These are phyloP conservation scores for Mimosa pudica DNA, from an alignment of 306 rosid genomes.

Conservation along the genomic window DNA sequence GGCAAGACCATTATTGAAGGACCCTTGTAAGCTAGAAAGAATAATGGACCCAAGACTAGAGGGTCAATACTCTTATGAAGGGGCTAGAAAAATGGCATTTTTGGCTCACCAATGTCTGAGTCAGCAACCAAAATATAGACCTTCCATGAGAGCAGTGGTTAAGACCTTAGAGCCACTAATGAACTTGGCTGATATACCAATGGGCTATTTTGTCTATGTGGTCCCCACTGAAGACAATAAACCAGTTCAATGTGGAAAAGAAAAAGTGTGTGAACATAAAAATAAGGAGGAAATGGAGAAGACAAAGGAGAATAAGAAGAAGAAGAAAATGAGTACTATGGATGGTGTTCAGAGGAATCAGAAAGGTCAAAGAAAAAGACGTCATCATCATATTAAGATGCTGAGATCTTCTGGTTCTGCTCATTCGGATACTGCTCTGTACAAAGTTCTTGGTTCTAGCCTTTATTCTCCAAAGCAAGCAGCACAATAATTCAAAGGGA, in stretches of 20 bases:
- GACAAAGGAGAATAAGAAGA: slow-evolving; percentile 5
- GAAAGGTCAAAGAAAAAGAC: slow-evolving; percentile 46
- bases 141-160: slow-evolving; percentile 78
- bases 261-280: slow-evolving; percentile 12
- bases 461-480: slow-evolving; percentile 53
- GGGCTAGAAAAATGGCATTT: slow-evolving; percentile 61
- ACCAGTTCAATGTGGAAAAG: slow-evolving; percentile 20
- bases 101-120: slow-evolving; percentile 78
- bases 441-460: slow-evolving; percentile 56
- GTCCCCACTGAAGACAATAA: slow-evolving; percentile 43
- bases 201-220: slow-evolving; percentile 80
- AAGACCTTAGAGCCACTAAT: slow-evolving; percentile 62
- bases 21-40: slow-evolving; percentile 61
- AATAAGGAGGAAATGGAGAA: slow-evolving; percentile 13
- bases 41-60: slow-evolving; percentile 82
- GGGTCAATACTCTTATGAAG: slow-evolving; percentile 73
- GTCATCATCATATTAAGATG: slow-evolving; percentile 45
- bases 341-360: slow-evolving; percentile 33
- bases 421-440: slow-evolving; percentile 72
- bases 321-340: slow-evolving; percentile 25
- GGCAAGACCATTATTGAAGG: slow-evolving; percentile 78
- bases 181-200: slow-evolving; percentile 58
- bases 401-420: slow-evolving; percentile 50
- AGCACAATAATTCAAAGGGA: neutral
- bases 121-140: slow-evolving; percentile 68